These are phyloP conservation scores for Trichoderma sp. DNA, from an alignment of 2,329 filamentous ascomycete genomes.

Conservation along the genomic window DNA sequence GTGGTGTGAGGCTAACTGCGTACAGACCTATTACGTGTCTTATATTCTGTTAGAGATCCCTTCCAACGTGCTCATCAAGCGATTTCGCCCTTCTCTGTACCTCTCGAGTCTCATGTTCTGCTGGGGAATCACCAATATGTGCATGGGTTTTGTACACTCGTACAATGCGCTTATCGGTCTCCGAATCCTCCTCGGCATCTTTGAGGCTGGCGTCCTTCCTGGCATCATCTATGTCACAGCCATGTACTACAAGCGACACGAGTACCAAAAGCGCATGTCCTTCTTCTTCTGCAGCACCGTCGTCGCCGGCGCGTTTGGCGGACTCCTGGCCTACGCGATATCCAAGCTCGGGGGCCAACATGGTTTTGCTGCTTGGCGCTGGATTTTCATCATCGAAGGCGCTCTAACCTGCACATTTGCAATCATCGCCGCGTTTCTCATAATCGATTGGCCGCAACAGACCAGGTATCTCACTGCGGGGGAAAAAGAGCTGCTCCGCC, in stretches of 20 bases:
- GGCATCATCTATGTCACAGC: constrained; percentile 60
- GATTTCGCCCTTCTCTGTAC: constrained; percentile 54
- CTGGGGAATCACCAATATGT: constrained; percentile 52
- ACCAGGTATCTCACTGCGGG: constrained; percentile 41
- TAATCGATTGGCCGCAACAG: constrained; percentile 36
- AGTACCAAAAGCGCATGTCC: constrained; percentile 63
- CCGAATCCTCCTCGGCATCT: constrained; percentile 51
- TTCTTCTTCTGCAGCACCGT: constrained; percentile 61
- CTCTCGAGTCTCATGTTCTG: constrained; percentile 57
- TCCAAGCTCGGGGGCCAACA: constrained; percentile 59
- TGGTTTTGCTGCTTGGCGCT: constrained; percentile 62
- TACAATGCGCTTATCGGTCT: constrained; percentile 53
- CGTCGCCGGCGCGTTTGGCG: constrained; percentile 64
- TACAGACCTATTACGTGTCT: constrained; percentile 38
- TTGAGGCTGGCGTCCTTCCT: constrained; percentile 63
- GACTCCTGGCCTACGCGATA: constrained; percentile 61
- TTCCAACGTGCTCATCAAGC: constrained; percentile 60
- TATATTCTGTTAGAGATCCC: constrained; percentile 59
- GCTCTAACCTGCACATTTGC: constrained; percentile 45
- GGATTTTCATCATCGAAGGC: constrained; percentile 78
- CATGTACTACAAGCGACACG: constrained; percentile 61
- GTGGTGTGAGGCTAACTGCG: not conserved
- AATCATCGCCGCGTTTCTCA: constrained; percentile 40
- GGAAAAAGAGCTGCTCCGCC: constrained; percentile 31
- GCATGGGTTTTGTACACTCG: constrained; percentile 56